phyloP scores from a whole-genome alignment of 305 asterid species.

The Salvia sclarea region DNA sequence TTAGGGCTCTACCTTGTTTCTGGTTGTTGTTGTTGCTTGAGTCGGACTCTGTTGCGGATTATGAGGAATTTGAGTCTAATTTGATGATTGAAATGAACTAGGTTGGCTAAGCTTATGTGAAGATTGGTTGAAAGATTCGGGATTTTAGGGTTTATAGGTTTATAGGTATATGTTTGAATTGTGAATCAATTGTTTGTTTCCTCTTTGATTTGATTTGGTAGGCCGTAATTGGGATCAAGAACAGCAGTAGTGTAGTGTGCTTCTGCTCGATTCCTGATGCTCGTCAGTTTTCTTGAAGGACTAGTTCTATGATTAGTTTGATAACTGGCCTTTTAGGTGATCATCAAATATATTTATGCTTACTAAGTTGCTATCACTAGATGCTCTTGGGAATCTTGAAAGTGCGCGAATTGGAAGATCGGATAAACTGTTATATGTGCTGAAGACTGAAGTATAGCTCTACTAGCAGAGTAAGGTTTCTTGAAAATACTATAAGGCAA shows the following conservation, averaged over 20 bases:
- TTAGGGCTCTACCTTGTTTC: background rate
- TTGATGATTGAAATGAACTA: background rate
- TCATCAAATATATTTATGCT: background rate
- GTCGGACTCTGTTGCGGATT: background rate
- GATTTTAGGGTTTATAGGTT: background rate
- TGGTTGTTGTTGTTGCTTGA: too few species aligned
- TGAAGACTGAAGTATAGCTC: background rate
- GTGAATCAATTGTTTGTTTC: conserved; percentile 1
- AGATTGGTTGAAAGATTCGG: background rate
- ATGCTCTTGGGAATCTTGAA: conserved; percentile 5
- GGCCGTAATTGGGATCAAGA: conserved; percentile 8
- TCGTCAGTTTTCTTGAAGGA: background rate
- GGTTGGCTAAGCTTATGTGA: background rate
- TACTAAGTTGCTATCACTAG: background rate
- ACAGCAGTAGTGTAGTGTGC: background rate
- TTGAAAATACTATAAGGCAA: background rate
- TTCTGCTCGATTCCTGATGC: conserved; percentile 2
- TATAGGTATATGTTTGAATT: background rate
- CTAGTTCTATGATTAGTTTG: conserved; percentile 8
- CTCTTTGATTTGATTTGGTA: conserved; percentile 16
- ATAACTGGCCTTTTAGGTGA: conserved; percentile 9
- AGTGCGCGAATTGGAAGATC: background rate
- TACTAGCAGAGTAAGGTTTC: background rate
- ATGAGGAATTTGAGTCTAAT: background rate
- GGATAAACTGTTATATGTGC: background rate